phyloP scores from a whole-genome alignment of 805 yeast species.

The Wickerhamomyces alni region DNA sequence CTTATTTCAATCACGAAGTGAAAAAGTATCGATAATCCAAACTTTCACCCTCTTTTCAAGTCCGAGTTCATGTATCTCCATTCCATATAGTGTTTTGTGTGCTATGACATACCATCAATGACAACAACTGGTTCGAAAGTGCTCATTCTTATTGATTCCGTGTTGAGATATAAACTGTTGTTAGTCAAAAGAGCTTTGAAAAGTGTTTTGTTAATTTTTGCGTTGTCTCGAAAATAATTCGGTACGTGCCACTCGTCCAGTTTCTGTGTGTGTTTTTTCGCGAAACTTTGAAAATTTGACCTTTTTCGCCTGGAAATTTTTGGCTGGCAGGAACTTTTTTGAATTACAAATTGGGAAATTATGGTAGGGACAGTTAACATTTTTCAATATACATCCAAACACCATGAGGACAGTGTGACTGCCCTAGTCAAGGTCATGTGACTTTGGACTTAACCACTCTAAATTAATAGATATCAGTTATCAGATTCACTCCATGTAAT shows the following conservation, averaged over 20 bases:
- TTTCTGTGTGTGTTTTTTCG: not conserved
- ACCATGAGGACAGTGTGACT: not conserved
- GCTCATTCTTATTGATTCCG: slow-evolving; percentile 27
- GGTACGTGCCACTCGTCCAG: not conserved
- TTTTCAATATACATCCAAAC: not conserved
- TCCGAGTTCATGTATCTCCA: slow-evolving; percentile 1
- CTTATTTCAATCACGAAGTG: not conserved
- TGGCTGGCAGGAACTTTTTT: no score
- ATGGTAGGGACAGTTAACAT: not conserved
- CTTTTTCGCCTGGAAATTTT: not conserved
- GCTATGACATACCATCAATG: slow-evolving; percentile 77
- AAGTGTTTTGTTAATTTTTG: slow-evolving; percentile 2
- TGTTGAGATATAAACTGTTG: not conserved
- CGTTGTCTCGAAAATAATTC: slow-evolving; percentile 1
- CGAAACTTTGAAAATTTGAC: no score
- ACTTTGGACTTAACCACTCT: not conserved
- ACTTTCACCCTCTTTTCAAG: not conserved
- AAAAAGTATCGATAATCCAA: not conserved
- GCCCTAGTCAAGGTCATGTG: not conserved
- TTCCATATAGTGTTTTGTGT: not conserved
- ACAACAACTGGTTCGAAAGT: slow-evolving; percentile 96
- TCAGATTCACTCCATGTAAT: not conserved
- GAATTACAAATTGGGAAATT: no score
- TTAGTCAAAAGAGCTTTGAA: not conserved
- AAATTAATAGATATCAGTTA: not conserved